phyloP scores from a whole-genome alignment of 2,329 filamentous ascomycete genomes.

The Fusarium mexicanum region DNA sequence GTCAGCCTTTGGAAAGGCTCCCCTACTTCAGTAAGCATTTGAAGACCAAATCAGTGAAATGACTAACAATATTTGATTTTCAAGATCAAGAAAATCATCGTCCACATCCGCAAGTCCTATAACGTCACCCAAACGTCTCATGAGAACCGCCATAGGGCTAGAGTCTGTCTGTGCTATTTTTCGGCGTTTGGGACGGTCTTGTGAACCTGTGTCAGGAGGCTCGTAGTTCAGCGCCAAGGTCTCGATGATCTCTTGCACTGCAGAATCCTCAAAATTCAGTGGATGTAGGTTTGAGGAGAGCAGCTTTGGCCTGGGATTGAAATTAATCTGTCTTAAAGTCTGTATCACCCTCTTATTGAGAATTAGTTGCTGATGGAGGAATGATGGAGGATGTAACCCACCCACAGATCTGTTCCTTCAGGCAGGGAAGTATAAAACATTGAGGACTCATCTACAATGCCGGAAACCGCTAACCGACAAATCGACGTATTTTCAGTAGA shows the following conservation, averaged over 20 bases:
- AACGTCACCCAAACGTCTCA: conserved; percentile 41
- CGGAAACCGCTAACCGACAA: conserved; percentile 54
- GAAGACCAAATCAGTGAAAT: neutral
- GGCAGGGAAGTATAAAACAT: conserved; percentile 47
- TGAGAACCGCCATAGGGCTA: conserved; percentile 34
- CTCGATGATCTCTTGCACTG: conserved; percentile 45
- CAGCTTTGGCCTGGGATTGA: conserved; percentile 21
- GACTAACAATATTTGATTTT: conserved; percentile 59
- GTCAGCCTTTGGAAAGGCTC: conserved; percentile 56
- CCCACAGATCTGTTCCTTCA: conserved; percentile 54
- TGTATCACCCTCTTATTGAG: conserved; percentile 43
- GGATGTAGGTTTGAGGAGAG: conserved; percentile 42
- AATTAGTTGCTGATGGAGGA: conserved; percentile 34
- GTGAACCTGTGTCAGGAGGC: conserved; percentile 34
- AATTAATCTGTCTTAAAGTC: conserved; percentile 43
- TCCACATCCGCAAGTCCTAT: conserved; percentile 42
- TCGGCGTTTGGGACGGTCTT: conserved; percentile 43
- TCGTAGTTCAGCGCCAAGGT: conserved; percentile 42
- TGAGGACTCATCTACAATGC: conserved; percentile 55
- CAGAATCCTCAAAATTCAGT: conserved; percentile 43
- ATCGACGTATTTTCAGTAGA: conserved; percentile 48
- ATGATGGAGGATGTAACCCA: conserved; percentile 39
- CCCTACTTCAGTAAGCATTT: conserved; percentile 44
- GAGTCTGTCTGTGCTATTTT: conserved; percentile 38
- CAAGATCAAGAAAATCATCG: conserved; percentile 44